Conservation (phyloP, 805 yeast species). For the Ogataea kodamae region DNA sequence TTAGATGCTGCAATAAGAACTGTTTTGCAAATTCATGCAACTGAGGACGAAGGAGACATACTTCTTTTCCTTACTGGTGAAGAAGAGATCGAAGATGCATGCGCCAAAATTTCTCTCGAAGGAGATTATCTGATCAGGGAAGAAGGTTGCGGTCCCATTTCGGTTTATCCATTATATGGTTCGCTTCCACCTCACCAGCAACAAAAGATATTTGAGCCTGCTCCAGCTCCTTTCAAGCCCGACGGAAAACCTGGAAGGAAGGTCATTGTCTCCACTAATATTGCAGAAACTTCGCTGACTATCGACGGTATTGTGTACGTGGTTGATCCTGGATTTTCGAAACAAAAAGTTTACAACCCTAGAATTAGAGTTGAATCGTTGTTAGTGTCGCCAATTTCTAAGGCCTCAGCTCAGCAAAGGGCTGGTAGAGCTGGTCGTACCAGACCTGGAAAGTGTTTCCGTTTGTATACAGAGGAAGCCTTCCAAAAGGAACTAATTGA, state of each 20-base stretch:
- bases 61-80: conserved; percentile 89
- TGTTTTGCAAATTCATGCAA: conserved; percentile 93
- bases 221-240: conserved; percentile 67
- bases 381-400: conserved; percentile 92
- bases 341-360: conserved; percentile 95
- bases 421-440: conserved; percentile 99
- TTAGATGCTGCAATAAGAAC: conserved; percentile 94
- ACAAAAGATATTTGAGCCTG: conserved; percentile 88
- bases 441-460: conserved; percentile 95
- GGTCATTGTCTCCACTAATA: conserved; percentile 87
- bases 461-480: conserved; percentile 95
- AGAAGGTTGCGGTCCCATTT: conserved; percentile 82
- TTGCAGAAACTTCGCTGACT: conserved; percentile 96
- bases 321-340: conserved; percentile 95
- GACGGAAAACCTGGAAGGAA: conserved; percentile 94
- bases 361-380: conserved; percentile 92
- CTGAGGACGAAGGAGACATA: conserved; percentile 92
- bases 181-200: conserved; percentile 96
- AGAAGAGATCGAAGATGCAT: conserved; percentile 97
- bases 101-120: conserved; percentile 81
- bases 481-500: conserved; percentile 90
- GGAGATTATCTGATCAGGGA: conserved; percentile 87
- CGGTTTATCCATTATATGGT: conserved; percentile 92
- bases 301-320: conserved; percentile 97
- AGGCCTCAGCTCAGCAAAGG: conserved; percentile 96